These are phyloP conservation scores for Coemansia guatemalensis DNA, from an alignment of 192 early-diverging fungal species.

Conservation along the genomic window DNA sequence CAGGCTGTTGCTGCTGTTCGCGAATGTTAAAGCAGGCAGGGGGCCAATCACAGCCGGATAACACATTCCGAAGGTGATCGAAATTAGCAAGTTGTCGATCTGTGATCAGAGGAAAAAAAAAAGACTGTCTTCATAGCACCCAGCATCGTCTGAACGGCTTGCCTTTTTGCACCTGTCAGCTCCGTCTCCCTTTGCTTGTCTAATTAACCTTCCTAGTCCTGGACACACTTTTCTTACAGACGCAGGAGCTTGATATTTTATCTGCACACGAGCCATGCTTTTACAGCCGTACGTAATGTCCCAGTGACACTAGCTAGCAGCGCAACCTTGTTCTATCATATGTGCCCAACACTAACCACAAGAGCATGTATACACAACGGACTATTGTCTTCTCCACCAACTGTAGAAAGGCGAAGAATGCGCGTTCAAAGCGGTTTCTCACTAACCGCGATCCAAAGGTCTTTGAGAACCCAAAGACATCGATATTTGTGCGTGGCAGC, in stretches of 20 bases:
- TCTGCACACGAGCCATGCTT: background rate
- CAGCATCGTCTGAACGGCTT: background rate
- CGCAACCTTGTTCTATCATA: background rate
- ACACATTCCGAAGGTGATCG: conserved; percentile 1
- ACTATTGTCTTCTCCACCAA: background rate
- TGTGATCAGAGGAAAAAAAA: background rate
- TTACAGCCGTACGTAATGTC: conserved; percentile 12
- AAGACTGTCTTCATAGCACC: background rate
- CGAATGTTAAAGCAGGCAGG: background rate
- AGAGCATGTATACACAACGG: background rate
- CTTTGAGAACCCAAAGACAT: conserved; percentile 87
- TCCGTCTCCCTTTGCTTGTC: background rate
- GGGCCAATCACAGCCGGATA: conserved; percentile 1
- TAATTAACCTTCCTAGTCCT: background rate
- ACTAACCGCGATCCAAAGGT: conserved; percentile 88
- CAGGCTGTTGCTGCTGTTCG: background rate
- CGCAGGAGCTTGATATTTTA: background rate
- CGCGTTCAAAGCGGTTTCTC: conserved; percentile 81
- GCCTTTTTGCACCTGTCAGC: background rate
- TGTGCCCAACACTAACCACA: background rate
- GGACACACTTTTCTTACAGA: background rate
- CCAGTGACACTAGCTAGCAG: background rate
- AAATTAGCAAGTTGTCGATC: background rate
- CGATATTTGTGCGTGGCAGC: conserved; percentile 85
- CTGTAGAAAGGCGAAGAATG: conserved; percentile 78